Percentiles rank a stretch among this genome's conserved stretches.
phyloP scores from a whole-genome alignment of 2,329 filamentous ascomycete genomes.

The Aureobasidium musti region DNA sequence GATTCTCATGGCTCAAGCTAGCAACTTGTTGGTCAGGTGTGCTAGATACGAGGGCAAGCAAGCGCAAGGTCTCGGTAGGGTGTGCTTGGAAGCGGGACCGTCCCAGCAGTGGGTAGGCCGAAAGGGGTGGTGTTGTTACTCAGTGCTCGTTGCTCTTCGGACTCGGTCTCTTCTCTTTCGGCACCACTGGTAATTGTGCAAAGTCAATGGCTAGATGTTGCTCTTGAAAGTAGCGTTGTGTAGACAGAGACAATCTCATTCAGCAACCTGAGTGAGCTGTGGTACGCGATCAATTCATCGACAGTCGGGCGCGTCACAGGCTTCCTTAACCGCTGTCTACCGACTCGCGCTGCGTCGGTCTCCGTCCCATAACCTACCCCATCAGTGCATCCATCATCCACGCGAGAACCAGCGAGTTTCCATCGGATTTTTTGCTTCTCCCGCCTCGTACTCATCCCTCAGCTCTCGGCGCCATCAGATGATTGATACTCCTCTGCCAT shows the following conservation, averaged over 20 bases:
- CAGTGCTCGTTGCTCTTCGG: not conserved
- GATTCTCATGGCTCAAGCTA: conserved; percentile 68
- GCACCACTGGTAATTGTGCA: not conserved
- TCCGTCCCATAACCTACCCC: conserved; percentile 35
- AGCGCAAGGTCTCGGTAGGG: not conserved
- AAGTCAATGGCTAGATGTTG: not conserved
- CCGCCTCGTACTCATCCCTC: not conserved
- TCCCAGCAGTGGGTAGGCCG: not conserved
- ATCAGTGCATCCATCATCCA: conserved; percentile 34
- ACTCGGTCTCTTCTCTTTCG: not conserved
- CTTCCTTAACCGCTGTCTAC: not conserved
- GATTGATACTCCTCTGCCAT: conserved; percentile 16
- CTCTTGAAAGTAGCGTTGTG: not conserved
- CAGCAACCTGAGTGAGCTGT: not conserved
- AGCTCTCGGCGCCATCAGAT: conserved; percentile 21
- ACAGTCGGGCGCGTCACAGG: not conserved
- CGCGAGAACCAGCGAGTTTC: conserved; percentile 23
- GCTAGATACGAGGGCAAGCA: not conserved
- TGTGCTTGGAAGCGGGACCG: not conserved
- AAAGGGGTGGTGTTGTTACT: not conserved
- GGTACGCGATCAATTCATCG: not conserved
- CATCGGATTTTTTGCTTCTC: not conserved
- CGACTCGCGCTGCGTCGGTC: not conserved
- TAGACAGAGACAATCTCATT: not conserved
- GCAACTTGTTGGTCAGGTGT: not conserved